Evolutionary conservation across 1,284 basidiomycete genomes (phyloP), one percentile per base, ranked within the genome.

Genomic region (Afroboletus lepidellus): DNA sequence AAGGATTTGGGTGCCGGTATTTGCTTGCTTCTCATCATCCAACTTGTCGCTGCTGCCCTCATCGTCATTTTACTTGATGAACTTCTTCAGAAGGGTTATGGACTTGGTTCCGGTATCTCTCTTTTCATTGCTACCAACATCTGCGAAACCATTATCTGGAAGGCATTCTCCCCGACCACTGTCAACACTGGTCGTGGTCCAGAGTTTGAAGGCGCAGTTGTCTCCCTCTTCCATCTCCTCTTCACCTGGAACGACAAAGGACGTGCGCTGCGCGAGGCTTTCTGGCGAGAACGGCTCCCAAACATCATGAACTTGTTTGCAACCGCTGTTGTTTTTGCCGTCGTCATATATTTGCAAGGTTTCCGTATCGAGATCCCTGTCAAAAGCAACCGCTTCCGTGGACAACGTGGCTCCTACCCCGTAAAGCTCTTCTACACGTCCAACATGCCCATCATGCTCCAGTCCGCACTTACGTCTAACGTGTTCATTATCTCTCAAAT

Each of bases 361-460:
- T 99, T 99, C 90, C 83, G 96, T 56, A 91, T 98, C 62, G 96
- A 99, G 72, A 98, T 99, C 68, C 96, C 96, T 16, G 92, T 99
- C 72, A 98, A 99, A 84, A 90, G 86, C 73, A 95, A 94, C 80
- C 85, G 87, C 60, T 94, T 95, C 87, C 84, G 94, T 58, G 96
- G 97, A 29, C 94, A 98, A 74, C 84, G 94, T 45, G 94, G 92
- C 43, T 85, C 85, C 33, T 99, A 97, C 80, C 96, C 97, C 54
- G 85, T 99, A 77, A 99, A 98, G 78, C 84, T 99, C 41, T 99
- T 99, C 78, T 99, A 99, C 78, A 98, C 96, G 23, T 90, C 85
- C 58, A 99, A 98, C 80, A 98, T 98, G 96, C 95, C 96, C 58
- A 99, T 99, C 80, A 99, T 99, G 96, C 85, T 99, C 60, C 92